Conservation (phyloP, 768 basidiomycete species). For the Erythrobasidium yunnanense region DNA sequence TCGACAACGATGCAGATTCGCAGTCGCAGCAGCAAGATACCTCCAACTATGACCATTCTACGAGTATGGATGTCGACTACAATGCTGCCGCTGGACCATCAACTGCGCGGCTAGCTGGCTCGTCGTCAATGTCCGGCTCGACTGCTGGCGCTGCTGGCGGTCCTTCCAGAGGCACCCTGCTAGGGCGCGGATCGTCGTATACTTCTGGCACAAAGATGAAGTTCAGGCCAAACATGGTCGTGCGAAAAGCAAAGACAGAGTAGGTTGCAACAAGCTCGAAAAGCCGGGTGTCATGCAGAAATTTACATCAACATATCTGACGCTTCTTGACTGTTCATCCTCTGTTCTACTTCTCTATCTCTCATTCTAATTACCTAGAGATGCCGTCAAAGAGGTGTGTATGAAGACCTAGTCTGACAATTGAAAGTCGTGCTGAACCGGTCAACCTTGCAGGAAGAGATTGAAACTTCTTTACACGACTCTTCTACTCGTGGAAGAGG, state of each 20-base stretch:
- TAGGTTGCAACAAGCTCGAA: not conserved
- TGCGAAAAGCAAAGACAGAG: slow-evolving; percentile 22
- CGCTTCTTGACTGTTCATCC: not conserved
- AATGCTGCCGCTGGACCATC: too few relatives aligned
- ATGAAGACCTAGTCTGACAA: too few relatives aligned
- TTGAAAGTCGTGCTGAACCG: too few relatives aligned
- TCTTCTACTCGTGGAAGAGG: not conserved
- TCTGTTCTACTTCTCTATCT: not conserved
- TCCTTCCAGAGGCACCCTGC: not conserved
- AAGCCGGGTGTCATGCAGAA: not conserved
- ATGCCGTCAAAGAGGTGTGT: slow-evolving; percentile 26
- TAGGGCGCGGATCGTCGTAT: slow-evolving; percentile 20
- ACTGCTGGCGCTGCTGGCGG: too few relatives aligned
- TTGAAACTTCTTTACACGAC: not conserved
- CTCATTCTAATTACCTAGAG: not conserved
- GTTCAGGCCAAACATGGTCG: slow-evolving; percentile 28
- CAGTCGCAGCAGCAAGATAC: too few relatives aligned
- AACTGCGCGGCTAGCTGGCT: too few relatives aligned
- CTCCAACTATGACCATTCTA: too few relatives aligned
- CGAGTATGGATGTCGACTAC: too few relatives aligned
- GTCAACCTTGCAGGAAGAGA: slow-evolving; percentile 4
- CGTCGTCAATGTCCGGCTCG: too few relatives aligned
- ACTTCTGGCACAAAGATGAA: slow-evolving; percentile 23
- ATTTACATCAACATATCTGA: not conserved
- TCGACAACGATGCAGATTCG: too few relatives aligned